Base-by-base conservation (phyloP, 805 yeast species). In the Ogataea ganodermae region DNA sequence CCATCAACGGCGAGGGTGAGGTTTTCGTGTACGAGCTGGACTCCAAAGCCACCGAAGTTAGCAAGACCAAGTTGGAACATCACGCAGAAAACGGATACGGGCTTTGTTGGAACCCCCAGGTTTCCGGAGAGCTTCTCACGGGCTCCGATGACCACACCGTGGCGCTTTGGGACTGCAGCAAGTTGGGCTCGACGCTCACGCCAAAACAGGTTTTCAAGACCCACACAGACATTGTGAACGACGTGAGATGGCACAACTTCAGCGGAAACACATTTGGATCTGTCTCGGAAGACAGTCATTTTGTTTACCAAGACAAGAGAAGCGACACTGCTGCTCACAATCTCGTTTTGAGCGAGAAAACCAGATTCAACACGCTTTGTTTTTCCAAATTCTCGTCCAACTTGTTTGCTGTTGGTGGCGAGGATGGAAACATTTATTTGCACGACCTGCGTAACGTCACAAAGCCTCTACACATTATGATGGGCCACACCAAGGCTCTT, bases 51-150 rank as follows among this genome's bases (percentile, higher is more conserved):
- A 46, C 54, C 21, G 55, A 47, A 21, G 10, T 27, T 1, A 61
- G 55, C 42, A 61, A 41, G 51, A 66, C 55, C 52, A 56, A 63
- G 9, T 66, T 81, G 41, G 59, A 68, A 8, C 83, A 80, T 33
- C 91, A 86, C 59, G 66, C 69, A 3, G 81, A 74, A 21, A 86
- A 86, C 54, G 94, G 94, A 1, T 87, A 83, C 61, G 94, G 94
- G 3, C 66, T 87, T 30, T 73, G 84, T 6, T 87, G 92, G 85
- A 84, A 76, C 58, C 69, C 76, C 0, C 58, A 62, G 14, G 62
- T 66, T 3, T 54, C 67, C 33, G 86, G 84, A 2, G 69, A 72
- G 20, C 63, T 87, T 17, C 65, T 82, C 27, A 79, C 88, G 2
- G 76, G 80, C 0, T 73, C 90, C 0, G 92, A 86, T 63, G 95